These are phyloP conservation scores for Colletotrichum lentis DNA, from an alignment of 2,329 filamentous ascomycete genomes.

Conservation along the genomic window DNA sequence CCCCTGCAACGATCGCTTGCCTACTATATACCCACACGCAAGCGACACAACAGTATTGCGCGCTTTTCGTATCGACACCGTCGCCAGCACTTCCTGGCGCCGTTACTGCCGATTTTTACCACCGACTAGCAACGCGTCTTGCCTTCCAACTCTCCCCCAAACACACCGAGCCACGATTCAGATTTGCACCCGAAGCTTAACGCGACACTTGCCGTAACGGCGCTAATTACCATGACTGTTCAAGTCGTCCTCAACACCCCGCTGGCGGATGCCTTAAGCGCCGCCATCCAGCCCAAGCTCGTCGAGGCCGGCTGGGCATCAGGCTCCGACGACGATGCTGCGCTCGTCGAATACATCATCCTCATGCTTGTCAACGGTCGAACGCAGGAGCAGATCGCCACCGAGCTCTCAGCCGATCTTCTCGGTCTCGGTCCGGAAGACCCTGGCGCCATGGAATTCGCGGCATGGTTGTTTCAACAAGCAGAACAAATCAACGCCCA, in stretches of 20 bases:
- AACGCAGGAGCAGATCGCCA: conserved; percentile 86
- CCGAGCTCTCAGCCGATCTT: conserved; percentile 87
- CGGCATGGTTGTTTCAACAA: conserved; percentile 92
- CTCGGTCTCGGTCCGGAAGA: conserved; percentile 85
- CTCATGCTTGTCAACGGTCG: conserved; percentile 97
- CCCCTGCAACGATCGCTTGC: not conserved
- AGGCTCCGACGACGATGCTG: conserved; percentile 77
- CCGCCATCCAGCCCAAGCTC: conserved; percentile 87
- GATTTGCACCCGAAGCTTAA: conserved; percentile 22
- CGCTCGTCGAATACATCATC: conserved; percentile 94
- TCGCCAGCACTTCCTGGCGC: conserved; percentile 6
- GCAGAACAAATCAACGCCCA: conserved; percentile 73
- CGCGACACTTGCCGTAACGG: conserved; percentile 21
- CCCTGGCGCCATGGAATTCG: conserved; percentile 81
- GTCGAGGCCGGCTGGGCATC: conserved; percentile 92
- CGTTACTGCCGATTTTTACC: conserved; percentile 11
- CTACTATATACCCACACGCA: conserved; percentile 26
- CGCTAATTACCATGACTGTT: conserved; percentile 71
- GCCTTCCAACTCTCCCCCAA: conserved; percentile 18
- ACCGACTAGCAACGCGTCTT: conserved; percentile 27
- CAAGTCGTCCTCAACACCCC: conserved; percentile 81
- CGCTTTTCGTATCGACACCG: not conserved
- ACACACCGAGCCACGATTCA: conserved; percentile 3
- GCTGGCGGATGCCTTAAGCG: conserved; percentile 82
- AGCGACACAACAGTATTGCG: not conserved